These are phyloP conservation scores for Rhizoctonia solani DNA, from an alignment of 1,284 basidiomycete species.

Conservation along the genomic window DNA sequence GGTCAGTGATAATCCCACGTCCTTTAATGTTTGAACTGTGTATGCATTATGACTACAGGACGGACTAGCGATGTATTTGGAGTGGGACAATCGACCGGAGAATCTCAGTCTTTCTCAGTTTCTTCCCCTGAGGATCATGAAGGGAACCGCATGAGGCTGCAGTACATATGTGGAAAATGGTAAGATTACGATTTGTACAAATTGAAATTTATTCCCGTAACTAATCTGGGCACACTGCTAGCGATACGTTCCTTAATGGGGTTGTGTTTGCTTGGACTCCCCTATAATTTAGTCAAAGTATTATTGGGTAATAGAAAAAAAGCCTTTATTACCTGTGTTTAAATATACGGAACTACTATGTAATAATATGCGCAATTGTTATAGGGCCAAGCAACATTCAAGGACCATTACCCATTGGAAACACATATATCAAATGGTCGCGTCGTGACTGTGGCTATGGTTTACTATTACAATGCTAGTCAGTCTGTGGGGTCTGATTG, in stretches of 20 bases:
- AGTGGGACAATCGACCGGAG: background rate
- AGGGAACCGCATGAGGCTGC: background rate
- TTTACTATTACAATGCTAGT: too few relatives aligned
- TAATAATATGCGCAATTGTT: too few relatives aligned
- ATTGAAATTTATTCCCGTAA: background rate
- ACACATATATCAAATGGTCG: too few relatives aligned
- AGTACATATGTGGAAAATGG: slow-evolving; percentile 4
- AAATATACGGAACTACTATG: too few relatives aligned
- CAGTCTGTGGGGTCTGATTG: too few relatives aligned
- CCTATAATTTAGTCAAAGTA: background rate
- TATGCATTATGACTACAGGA: background rate
- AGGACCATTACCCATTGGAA: too few relatives aligned
- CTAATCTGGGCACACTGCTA: background rate
- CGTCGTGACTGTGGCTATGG: too few relatives aligned
- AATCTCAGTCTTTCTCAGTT: background rate
- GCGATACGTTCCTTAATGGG: background rate
- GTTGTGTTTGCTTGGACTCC: background rate
- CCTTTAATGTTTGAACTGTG: background rate
- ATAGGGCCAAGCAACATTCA: too few relatives aligned
- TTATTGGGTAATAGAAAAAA: too few relatives aligned
- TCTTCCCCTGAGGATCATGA: background rate
- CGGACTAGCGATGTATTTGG: background rate
- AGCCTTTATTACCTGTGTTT: too few relatives aligned
- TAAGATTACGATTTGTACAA: background rate
- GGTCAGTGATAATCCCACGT: background rate